Evolutionary conservation across 768 basidiomycete genomes (phyloP).

Genomic region (Chlorophyllum brunneum): DNA sequence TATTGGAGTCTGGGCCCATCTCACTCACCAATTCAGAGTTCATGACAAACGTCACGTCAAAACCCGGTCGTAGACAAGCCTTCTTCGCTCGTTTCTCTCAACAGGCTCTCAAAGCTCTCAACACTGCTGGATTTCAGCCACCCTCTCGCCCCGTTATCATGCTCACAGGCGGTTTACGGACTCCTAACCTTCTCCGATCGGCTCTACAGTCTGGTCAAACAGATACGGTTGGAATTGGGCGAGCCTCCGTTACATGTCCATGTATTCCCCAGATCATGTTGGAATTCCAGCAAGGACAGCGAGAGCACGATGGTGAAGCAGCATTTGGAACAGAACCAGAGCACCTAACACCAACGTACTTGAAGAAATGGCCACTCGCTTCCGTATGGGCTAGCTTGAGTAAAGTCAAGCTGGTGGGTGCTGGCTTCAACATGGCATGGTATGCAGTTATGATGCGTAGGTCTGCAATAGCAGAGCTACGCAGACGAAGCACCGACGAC

Average conservation of each 20-base stretch:
- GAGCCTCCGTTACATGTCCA: slow-evolving; percentile 61
- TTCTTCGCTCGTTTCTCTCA: slow-evolving; percentile 71
- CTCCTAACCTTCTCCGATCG: slow-evolving; percentile 48
- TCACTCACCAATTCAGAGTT: slow-evolving; percentile 35
- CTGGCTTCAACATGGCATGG: slow-evolving; percentile 62
- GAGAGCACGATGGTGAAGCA: slow-evolving; percentile 18
- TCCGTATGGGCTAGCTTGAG: slow-evolving; percentile 32
- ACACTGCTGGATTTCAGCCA: slow-evolving; percentile 16
- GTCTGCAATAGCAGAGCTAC: slow-evolving; percentile 29
- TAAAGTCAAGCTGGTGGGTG: slow-evolving; percentile 60
- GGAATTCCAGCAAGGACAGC: slow-evolving; percentile 18
- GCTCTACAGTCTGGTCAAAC: slow-evolving; percentile 56
- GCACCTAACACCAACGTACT: slow-evolving; percentile 17
- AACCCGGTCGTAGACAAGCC: slow-evolving; percentile 52
- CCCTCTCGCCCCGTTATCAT: slow-evolving; percentile 55
- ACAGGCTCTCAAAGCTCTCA: slow-evolving; percentile 44
- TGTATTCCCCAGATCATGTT: slow-evolving; percentile 45
- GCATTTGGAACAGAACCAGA: slow-evolving; percentile 40
- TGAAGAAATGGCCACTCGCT: slow-evolving; percentile 18
- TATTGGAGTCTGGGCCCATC: background rate
- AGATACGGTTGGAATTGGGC: slow-evolving; percentile 74
- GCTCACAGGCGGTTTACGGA: slow-evolving; percentile 77
- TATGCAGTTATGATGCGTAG: slow-evolving; percentile 56
- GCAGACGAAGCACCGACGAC: slow-evolving; percentile 6
- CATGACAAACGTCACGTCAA: slow-evolving; percentile 22